These are phyloP conservation scores for Fusarium marasasianum DNA, from an alignment of 2,329 filamentous ascomycete genomes.

Conservation along the genomic window DNA sequence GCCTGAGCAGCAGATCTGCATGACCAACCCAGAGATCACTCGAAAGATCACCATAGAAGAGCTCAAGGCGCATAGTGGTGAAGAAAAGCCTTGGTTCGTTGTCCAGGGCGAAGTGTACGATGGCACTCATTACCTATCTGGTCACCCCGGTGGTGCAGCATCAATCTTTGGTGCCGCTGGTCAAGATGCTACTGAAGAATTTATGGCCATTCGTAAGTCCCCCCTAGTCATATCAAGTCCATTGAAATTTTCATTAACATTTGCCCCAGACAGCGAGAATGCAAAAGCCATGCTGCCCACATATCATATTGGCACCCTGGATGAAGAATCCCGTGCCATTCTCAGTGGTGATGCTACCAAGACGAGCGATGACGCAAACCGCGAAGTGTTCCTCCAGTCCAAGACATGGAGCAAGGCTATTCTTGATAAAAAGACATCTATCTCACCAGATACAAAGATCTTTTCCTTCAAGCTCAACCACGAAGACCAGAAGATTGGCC, in stretches of 20 bases:
- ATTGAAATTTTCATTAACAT: constrained; percentile 35
- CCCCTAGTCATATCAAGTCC: background rate
- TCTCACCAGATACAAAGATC: constrained; percentile 82
- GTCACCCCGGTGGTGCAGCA: constrained; percentile 85
- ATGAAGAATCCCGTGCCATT: constrained; percentile 63
- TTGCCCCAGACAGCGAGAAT: constrained; percentile 79
- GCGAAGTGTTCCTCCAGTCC: constrained; percentile 74
- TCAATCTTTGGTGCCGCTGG: constrained; percentile 87
- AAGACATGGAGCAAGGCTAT: constrained; percentile 78
- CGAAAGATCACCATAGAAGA: constrained; percentile 75
- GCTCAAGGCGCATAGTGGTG: constrained; percentile 72
- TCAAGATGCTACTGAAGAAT: constrained; percentile 85
- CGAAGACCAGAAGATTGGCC: constrained; percentile 72
- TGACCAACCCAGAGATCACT: constrained; percentile 76
- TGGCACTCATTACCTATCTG: constrained; percentile 81
- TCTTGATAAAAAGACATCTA: constrained; percentile 71
- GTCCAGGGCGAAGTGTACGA: constrained; percentile 90
- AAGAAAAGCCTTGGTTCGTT: constrained; percentile 83
- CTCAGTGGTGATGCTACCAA: constrained; percentile 56
- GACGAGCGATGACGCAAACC: constrained; percentile 53
- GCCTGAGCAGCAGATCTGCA: constrained; percentile 72
- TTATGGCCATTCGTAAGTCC: constrained; percentile 85
- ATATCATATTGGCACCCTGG: constrained; percentile 85
- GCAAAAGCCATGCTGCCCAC: constrained; percentile 88
- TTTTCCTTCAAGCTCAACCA: constrained; percentile 85